Conservation (phyloP, 2,329 filamentous ascomycete species). For the Alternaria ventricosa region DNA sequence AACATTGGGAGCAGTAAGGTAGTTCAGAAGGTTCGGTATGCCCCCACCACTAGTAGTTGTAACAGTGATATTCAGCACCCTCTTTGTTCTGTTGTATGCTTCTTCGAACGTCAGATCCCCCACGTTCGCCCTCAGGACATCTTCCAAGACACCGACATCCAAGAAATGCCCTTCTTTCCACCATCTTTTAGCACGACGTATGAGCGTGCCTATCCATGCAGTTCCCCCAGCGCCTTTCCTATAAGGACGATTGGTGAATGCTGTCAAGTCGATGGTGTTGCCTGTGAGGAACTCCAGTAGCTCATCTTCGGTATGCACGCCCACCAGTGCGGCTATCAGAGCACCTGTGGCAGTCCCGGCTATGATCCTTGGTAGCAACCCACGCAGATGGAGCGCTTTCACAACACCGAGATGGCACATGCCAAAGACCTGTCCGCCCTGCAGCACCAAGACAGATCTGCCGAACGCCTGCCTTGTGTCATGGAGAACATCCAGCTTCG, state of each 20-base stretch:
- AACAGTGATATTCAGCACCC: constrained; percentile 90
- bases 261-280: constrained; percentile 80
- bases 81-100: constrained; percentile 83
- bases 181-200: constrained; percentile 72
- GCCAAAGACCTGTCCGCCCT: constrained; percentile 91
- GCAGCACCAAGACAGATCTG: constrained; percentile 81
- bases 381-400: constrained; percentile 81
- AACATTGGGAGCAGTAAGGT: constrained; percentile 91
- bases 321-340: constrained; percentile 85
- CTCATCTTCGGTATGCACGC: constrained; percentile 86
- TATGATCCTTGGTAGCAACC: constrained; percentile 85
- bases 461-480: constrained; percentile 90
- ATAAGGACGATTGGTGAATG: constrained; percentile 64
- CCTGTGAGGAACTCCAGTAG: constrained; percentile 77
- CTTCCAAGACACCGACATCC: constrained; percentile 80
- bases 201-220: constrained; percentile 62
- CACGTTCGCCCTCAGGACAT: constrained; percentile 83
- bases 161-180: constrained; percentile 80
- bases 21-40: constrained; percentile 85
- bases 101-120: constrained; percentile 93
- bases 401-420: constrained; percentile 90
- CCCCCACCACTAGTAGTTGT: constrained; percentile 76
- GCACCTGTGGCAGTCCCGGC: constrained; percentile 90
- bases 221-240: constrained; percentile 35
- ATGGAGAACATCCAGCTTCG: constrained; percentile 84